Base-by-base conservation (phyloP, 495 filamentous ascomycete species). In the Tuber melanosporum region DNA sequence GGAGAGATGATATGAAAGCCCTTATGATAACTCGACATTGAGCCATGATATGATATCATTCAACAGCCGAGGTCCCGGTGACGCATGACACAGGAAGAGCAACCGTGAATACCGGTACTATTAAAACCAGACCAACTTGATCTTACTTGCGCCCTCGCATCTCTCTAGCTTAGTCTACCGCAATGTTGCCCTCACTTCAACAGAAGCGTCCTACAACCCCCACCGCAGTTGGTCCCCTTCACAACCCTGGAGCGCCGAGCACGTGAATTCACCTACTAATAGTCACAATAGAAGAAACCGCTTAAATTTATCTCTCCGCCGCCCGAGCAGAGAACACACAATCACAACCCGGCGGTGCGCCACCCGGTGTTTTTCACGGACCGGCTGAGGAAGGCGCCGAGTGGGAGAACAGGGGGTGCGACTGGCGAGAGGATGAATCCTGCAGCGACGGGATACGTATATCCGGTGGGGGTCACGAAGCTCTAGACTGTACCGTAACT, bases 361-460 rank as follows among this genome's bases (percentile, higher is more conserved):
- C 89, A 91, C 75, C 89, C 89, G 8, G 88, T 89, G 9, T 90
- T 90, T 83, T 90, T 90, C 83, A 89, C 88, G 20, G 84, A 87
- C 20, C 86, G 86, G 71, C 78, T 90, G 71, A 87, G 86, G 73
- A 85, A 84, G 66, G 82, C 86, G 7, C 83, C 86, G 2, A 74
- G 82, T 12, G 75, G 70, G n/a, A 62, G 81, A 3, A 73, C 83
- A 3, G 49, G 77, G 6, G 70, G 82, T 4, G 57, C 32, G 57
- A 19, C 2, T 36, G 83, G 80, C 1, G 76, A 80, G 6, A 77
- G 84, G 20, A 76, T 75, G 1, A 88, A 79, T 74, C 88, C 88
- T 9, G 87, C 89, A 5, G 87, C 86, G 32, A 82, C 86, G 49
- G 88, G 89, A n/a, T 90, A 90, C 80, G 85, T 85, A 43, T 88